These are phyloP conservation scores for Colletotrichum echinochloae DNA, from an alignment of 2,329 filamentous ascomycete genomes.

Conservation along the genomic window DNA sequence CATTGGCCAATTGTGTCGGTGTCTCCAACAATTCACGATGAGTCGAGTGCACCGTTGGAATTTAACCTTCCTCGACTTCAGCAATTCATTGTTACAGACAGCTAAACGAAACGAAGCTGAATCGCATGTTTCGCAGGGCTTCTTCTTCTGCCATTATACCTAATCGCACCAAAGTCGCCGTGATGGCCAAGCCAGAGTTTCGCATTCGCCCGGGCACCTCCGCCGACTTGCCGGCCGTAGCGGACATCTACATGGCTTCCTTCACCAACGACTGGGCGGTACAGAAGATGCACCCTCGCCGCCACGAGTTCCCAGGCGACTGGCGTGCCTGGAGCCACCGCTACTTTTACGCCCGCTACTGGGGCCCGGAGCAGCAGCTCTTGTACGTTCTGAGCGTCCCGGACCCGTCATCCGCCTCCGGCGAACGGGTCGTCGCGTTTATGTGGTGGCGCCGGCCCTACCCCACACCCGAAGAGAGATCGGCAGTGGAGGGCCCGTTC, in stretches of 20 bases:
- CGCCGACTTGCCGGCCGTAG: conserved; percentile 46
- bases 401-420: conserved; percentile 40
- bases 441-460: conserved; percentile 50
- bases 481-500: conserved; percentile 35
- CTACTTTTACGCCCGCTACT: conserved; percentile 49
- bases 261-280: conserved; percentile 49
- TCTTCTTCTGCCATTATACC: not conserved
- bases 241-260: conserved; percentile 47
- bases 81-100: not conserved
- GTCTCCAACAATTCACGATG: not conserved
- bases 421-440: conserved; percentile 46
- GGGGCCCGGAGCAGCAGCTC: conserved; percentile 46
- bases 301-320: conserved; percentile 42
- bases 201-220: conserved; percentile 49
- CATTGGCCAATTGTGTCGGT: conserved; percentile 7
- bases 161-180: conserved; percentile 15
- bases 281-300: conserved; percentile 49
- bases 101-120: not conserved
- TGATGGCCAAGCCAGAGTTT: conserved; percentile 40
- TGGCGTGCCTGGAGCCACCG: conserved; percentile 44
- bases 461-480: conserved; percentile 22
- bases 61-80: not conserved
- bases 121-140: not conserved
- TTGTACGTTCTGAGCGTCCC: conserved; percentile 47
- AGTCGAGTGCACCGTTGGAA: not conserved